Base-by-base conservation (phyloP, 257 asterid genomes). In the Nyctanthes arbortristis region DNA sequence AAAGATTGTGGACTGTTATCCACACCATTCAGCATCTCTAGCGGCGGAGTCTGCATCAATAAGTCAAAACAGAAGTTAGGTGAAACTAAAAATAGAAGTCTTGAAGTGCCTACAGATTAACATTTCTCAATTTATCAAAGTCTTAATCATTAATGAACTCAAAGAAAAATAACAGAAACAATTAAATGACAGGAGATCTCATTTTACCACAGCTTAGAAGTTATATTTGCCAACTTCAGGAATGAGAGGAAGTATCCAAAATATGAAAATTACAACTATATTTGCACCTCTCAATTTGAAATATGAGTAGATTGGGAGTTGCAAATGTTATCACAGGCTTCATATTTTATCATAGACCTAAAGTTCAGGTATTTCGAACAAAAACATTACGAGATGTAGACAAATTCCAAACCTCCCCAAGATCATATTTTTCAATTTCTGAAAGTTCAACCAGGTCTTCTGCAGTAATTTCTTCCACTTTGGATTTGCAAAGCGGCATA, bases 401-500 rank as follows among this genome's bases (percentile, higher is more conserved):
- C 43, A 71, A 58, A 61, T 59, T 34, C 36, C 78, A 71, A 71
- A 91, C 99, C 99, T 87, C 82, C 72, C 93, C 90, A 13, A 82
- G 82, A 82, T 89, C 85, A 77, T 86, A 78, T 72, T 85, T 93
- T 74, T 81, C 87, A 43, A 86, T 87, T 77, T 87, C 90, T 68
- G 97, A 82, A 75, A 90, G 96, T 75, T 83, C 97, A 68, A 79
- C 85, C 76, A 87, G 83, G 78, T 93, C 96, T 72, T 91, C 97
- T 73, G 87, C 80, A 70, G 82, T 76, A 66, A 77, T 83, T 80
- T 93, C 96, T 84, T 89, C 96, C 80, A 88, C 83, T 71, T 78
- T 89, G 30, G 90, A 84, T 75, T 61, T 75, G 70, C 89, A 86
- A 78, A 91, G 96, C 72, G 97, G 99, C 99, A 93, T 91, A 61